phyloP scores from a whole-genome alignment of 2,329 filamentous ascomycete genomes.

The Nemania diffusa region DNA sequence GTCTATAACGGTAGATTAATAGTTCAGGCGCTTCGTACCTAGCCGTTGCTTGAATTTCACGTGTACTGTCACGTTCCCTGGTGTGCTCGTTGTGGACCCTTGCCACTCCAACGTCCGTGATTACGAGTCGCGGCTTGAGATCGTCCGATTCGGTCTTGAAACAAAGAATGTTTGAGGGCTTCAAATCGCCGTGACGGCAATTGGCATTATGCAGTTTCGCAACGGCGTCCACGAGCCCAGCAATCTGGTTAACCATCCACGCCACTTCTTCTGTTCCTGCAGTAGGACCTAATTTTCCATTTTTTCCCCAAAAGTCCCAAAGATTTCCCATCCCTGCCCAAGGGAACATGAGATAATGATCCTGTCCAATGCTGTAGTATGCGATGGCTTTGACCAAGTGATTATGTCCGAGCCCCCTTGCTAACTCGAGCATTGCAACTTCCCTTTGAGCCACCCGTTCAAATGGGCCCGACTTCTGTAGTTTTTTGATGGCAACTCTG shows the following conservation, averaged over 20 bases:
- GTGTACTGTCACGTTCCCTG: background rate
- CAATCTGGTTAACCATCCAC: background rate
- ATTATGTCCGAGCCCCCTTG: background rate
- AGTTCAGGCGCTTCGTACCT: background rate
- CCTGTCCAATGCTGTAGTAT: constrained; percentile 1
- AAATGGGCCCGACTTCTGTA: background rate
- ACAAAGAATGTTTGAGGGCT: constrained; percentile 1
- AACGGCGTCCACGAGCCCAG: background rate
- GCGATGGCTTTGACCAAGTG: background rate
- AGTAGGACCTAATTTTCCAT: background rate
- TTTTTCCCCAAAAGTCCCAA: background rate
- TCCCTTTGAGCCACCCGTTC: background rate
- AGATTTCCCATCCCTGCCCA: background rate
- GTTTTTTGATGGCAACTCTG: background rate
- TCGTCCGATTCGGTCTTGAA: background rate
- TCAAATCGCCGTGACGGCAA: background rate
- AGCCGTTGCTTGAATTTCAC: background rate
- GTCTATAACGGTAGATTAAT: background rate
- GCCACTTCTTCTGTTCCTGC: background rate
- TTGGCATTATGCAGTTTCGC: background rate
- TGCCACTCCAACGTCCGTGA: background rate
- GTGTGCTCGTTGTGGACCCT: background rate
- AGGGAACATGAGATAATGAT: constrained; percentile 1
- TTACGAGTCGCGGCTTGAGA: background rate
- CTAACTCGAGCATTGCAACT: background rate